Evolutionary conservation across 2,329 filamentous ascomycete species (phyloP).

Genomic region (Scytalidium sp.): DNA sequence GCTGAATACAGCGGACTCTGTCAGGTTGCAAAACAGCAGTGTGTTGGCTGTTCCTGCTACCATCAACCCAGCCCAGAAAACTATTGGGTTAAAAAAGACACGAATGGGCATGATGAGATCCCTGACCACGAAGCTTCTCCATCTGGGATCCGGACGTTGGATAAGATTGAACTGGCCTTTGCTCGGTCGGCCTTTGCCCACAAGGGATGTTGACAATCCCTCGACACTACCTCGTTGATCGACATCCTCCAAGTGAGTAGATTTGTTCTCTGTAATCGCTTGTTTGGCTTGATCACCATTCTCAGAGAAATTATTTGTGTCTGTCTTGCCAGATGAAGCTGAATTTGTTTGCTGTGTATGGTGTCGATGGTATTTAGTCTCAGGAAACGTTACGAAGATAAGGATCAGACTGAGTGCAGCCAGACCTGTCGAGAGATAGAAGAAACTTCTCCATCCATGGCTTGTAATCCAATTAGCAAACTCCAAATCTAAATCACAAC

Average conservation of each 20-base stretch:
- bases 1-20: conserved; percentile 49
- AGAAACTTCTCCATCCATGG: not conserved
- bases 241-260: not conserved
- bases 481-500: too few relatives aligned
- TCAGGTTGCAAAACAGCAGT: conserved; percentile 55
- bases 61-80: not conserved
- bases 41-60: conserved; percentile 39
- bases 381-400: not conserved
- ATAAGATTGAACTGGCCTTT: not conserved
- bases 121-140: not conserved
- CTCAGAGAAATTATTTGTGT: too few relatives aligned
- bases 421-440: not conserved
- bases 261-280: not conserved
- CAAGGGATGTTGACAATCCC: not conserved
- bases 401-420: not conserved
- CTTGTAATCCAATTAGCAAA: not conserved
- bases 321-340: not conserved
- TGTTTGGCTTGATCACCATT: too few relatives aligned
- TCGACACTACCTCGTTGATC: not conserved
- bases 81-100: not conserved
- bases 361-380: not conserved
- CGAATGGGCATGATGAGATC: not conserved
- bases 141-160: not conserved
- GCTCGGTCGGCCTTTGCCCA: not conserved
- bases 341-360: not conserved